Evolutionary conservation across 148 eudicot species (phyloP).

Genomic region (Arctostaphylos glauca): DNA sequence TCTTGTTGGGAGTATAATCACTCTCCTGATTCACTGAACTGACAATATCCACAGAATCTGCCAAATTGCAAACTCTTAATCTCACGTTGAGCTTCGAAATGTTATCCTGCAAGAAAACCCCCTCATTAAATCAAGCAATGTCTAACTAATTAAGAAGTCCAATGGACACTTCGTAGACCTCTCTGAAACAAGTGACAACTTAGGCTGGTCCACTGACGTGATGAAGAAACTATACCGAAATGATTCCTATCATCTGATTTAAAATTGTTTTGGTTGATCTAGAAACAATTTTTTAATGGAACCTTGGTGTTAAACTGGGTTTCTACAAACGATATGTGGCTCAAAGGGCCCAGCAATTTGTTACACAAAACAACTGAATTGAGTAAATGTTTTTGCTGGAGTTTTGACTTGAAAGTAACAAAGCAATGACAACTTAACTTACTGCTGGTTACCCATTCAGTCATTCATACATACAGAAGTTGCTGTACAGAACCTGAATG

Average conservation of each 20-base stretch:
- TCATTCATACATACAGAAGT: background rate
- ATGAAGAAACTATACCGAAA: background rate
- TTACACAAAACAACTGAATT: background rate
- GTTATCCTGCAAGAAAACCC: conserved; percentile 32
- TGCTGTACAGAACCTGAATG: background rate
- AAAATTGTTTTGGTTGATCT: background rate
- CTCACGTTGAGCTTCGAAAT: conserved; percentile 31
- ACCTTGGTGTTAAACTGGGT: background rate
- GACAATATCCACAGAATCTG: conserved; percentile 24
- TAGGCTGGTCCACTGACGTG: background rate
- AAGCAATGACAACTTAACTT: background rate
- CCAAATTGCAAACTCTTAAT: conserved; percentile 32
- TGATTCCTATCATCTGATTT: background rate
- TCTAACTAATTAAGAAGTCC: background rate
- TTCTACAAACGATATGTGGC: background rate
- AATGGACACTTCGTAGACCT: background rate
- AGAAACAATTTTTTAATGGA: background rate
- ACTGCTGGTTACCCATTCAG: background rate
- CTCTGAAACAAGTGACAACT: background rate
- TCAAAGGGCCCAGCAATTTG: background rate
- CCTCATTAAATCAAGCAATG: background rate
- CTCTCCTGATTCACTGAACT: conserved; percentile 13
- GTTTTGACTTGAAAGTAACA: background rate
- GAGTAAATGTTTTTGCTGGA: background rate
- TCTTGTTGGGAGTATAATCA: conserved; percentile 21